These are phyloP conservation scores for Gynostemma pentaphyllum DNA, from an alignment of 306 rosid genomes.

Conservation along the genomic window DNA sequence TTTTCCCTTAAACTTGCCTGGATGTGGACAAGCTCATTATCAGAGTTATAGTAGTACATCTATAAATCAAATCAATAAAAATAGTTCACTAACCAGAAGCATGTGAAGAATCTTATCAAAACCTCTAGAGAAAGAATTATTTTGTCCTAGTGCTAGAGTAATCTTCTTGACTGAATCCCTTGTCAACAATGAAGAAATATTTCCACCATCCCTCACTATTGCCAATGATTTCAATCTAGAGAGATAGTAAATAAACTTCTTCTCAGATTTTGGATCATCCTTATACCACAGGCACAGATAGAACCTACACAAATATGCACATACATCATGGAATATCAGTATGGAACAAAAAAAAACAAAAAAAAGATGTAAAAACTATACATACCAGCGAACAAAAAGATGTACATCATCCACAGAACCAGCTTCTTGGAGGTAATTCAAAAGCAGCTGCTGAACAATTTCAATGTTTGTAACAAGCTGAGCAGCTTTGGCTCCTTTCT, in stretches of 20 bases:
- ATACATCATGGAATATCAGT: conserved; percentile 18
- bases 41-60: conserved; percentile 12
- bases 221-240: conserved; percentile 82
- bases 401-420: conserved; percentile 75
- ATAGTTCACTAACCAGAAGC: conserved; percentile 71
- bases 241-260: conserved; percentile 45
- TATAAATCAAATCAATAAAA: conserved; percentile 10
- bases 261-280: conserved; percentile 77
- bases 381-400: conserved; percentile 86
- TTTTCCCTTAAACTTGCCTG: conserved; percentile 87
- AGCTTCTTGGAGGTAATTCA: conserved; percentile 79
- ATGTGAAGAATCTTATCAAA: conserved; percentile 80
- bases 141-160: conserved; percentile 71
- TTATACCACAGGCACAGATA: conserved; percentile 90
- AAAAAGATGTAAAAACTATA: conserved; percentile 18
- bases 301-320: conserved; percentile 51
- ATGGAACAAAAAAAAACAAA: conserved; percentile 14
- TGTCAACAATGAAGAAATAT: conserved; percentile 44
- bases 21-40: conserved; percentile 5
- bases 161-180: conserved; percentile 73
- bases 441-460: conserved; percentile 82
- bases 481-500: conserved; percentile 28
- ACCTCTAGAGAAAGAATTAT: conserved; percentile 86
- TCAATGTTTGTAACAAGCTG: conserved; percentile 40
- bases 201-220: conserved; percentile 70